These are phyloP conservation scores for Aspergillus caelatus DNA, from an alignment of 2,329 filamentous ascomycete species.

Conservation along the genomic window DNA sequence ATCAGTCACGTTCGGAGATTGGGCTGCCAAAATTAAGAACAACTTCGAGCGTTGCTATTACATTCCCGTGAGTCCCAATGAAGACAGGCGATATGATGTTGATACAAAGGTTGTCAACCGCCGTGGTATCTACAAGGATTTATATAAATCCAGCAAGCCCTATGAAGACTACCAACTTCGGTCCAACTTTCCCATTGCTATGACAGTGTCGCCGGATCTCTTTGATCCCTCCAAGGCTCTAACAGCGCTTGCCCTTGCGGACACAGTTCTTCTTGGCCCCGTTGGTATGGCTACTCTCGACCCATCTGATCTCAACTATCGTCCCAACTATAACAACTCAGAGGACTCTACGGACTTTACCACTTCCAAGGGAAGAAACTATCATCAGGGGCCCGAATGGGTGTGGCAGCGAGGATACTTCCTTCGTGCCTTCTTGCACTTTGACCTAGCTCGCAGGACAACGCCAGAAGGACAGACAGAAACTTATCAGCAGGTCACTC, in stretches of 20 bases:
- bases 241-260: constrained; percentile 75
- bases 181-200: constrained; percentile 91
- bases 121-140: constrained; percentile 95
- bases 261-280: constrained; percentile 78
- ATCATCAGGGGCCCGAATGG: constrained; percentile 98
- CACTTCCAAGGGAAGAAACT: constrained; percentile 92
- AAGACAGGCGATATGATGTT: constrained; percentile 78
- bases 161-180: constrained; percentile 98
- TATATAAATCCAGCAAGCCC: constrained; percentile 90
- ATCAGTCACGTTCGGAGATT: constrained; percentile 71
- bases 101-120: constrained; percentile 81
- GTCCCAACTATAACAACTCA: constrained; percentile 90
- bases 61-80: constrained; percentile 68
- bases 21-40: constrained; percentile 76
- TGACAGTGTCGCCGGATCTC: constrained; percentile 87
- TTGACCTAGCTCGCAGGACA: constrained; percentile 75
- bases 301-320: constrained; percentile 88
- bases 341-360: constrained; percentile 91
- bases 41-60: constrained; percentile 96
- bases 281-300: constrained; percentile 96
- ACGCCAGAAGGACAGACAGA: constrained; percentile 73
- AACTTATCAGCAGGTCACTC: constrained; percentile 91
- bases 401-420: constrained; percentile 97
- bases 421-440: constrained; percentile 85
- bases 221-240: constrained; percentile 81